Evolutionary conservation across 2,329 filamentous ascomycete species (phyloP), one percentile per base, ranked within the genome.

Genomic region (Venturia nashicola): DNA sequence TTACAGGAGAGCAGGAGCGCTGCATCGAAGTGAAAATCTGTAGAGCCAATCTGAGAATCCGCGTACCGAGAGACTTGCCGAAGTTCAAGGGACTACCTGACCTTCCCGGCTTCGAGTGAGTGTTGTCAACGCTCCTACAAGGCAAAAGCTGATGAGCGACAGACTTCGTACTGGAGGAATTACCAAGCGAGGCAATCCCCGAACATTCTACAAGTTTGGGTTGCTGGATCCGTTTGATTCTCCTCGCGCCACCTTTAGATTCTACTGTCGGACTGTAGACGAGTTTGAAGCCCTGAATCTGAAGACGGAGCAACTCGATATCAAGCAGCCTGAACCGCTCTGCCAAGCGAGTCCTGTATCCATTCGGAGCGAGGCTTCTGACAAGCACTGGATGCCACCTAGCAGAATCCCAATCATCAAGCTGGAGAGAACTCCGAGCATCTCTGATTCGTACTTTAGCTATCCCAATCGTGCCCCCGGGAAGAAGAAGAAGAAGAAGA

Each of bases 171-270:
- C 71, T 61, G 75, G 71, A 46, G 76, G 77, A 5, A 68, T 69
- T 27, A 69, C 76, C 9, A 73, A 74, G 61, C 66, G 69, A 42
- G 70, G 75, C 42, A 73, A 78, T 12, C 77, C 76, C 9, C 76
- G 74, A 65, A 71, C 74, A 3, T 79, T 75, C 68, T 82, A 81
- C 69, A 76, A 74, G 61, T 81, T 80, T 62, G 76, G 78, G 1
- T 73, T 82, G 20, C 69, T 81, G 23, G 79, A 82, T 68, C 74
- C 79, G 1, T 62, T 76, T 7, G 77, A 81, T 66, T 68, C 74
- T 67, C 80, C 80, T 2, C 80, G 78, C 65, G 78, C 73, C 4
- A 76, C 70, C 1, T 80, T 82, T 66, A 70, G 73, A 36, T 79
- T 73, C 67, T 71, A 72, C 59, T 76, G 73, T 63, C 71, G 72